Base-by-base conservation (phyloP, 2,329 filamentous ascomycete genomes). In the Cladosporium cucumerinum region DNA sequence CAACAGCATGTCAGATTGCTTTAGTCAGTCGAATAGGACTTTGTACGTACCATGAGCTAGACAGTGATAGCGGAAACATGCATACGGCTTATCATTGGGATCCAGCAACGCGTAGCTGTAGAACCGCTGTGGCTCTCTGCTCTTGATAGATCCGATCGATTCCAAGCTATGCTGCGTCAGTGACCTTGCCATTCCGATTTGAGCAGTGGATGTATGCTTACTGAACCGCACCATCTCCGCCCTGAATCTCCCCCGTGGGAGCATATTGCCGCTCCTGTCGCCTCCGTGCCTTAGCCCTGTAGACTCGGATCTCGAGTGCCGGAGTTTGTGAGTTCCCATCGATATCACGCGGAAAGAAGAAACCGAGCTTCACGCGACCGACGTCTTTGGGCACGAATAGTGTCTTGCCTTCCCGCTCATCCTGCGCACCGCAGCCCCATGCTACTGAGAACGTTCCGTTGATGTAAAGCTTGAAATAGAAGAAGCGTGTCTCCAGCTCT, bases 21-120 rank as follows among this genome's bases (percentile, higher is more conserved):
- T 32, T 8, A 3, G 7, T 5, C 12, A 26, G 16, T 23, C 7
- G 12, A 25, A 25, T 6, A 46, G 46, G 36, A 2, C 2, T 26
- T 12, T 16, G 34, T 14, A 60, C 62, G 18, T 64, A 70, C 68
- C 64, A 14, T 28, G 49, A 21, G 63, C 66, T 32, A 67, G 65
- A 48, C 66, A 69, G 39, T 73, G 67, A 51, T 72, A 82, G 30
- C 76, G 72, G 66, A 84, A 82, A 1, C 72, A 79, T 4, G 75
- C 81, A 66, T 81, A 83, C 2, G 82, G 82, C 68, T 76, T 70
- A 67, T 84, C 80, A 7, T 79, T 61, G 1, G 81, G 76, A 70
- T 85, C 82, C 23, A 83, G 71, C 21, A 85, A 76, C 1, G 81
- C 78, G 61, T 82, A 84, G 60, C 77, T 78, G 71, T 84, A 84